A percentile compares a stretch with the other conserved stretches of the same genome.
Conservation (phyloP, 148 eudicot species). For the Linanthus parryae region DNA sequence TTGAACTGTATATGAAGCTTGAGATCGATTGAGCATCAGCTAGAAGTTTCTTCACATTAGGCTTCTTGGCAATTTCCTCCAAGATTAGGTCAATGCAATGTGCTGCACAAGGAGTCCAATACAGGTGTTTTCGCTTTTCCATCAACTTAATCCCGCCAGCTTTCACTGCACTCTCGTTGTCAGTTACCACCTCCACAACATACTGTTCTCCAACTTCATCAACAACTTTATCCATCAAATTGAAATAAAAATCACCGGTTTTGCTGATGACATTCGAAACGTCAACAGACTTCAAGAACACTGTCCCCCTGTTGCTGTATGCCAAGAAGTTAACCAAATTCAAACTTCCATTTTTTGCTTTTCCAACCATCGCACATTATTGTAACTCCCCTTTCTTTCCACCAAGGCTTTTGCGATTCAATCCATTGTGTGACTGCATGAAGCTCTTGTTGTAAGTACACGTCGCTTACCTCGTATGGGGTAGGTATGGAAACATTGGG, state of each 20-base stretch:
- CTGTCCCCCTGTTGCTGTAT: neutral
- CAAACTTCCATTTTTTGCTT: neutral
- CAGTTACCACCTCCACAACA: constrained; percentile 3
- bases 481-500: neutral
- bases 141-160: neutral
- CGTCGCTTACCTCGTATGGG: neutral
- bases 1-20: neutral
- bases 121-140: constrained; percentile 2
- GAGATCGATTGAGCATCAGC: neutral
- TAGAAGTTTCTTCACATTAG: neutral
- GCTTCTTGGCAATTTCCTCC: neutral
- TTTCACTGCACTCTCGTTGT: neutral
- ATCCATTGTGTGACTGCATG: neutral
- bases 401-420: neutral
- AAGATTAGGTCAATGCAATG: constrained; percentile 8
- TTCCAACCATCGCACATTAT: constrained; percentile 4
- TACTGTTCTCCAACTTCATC: constrained; percentile 3
- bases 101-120: neutral
- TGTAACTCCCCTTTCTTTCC: neutral
- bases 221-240: neutral
- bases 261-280: neutral
- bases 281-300: neutral
- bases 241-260: neutral
- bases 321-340: neutral
- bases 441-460: neutral